Percentiles rank a stretch among this genome's conserved stretches.
Evolutionary conservation across 78 protist genomes (phyloP).

Genomic region (Isochrysis galbana): DNA sequence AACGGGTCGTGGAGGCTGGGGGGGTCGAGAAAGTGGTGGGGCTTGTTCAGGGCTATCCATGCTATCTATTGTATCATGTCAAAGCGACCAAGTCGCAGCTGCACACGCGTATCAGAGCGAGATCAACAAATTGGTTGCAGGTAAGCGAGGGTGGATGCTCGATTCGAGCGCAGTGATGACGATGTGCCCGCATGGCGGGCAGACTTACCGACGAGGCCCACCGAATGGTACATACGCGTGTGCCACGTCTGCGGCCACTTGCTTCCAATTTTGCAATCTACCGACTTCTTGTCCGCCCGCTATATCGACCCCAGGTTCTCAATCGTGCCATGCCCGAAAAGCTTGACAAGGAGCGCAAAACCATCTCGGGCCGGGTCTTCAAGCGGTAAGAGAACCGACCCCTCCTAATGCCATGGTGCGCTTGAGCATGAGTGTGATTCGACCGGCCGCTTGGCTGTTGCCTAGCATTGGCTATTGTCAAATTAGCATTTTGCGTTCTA

Average conservation of each 20-base stretch:
- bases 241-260: too few relatives aligned
- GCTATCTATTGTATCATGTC: background rate
- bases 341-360: background rate
- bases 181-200: background rate
- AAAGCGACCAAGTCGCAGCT: background rate
- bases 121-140: background rate
- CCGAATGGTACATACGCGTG: background rate
- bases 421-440: too few relatives aligned
- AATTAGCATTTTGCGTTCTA: too few relatives aligned
- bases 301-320: slow-evolving; percentile 12
- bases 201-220: background rate
- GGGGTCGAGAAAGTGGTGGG: background rate
- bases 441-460: too few relatives aligned
- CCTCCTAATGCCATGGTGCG: too few relatives aligned
- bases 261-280: too few relatives aligned
- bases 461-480: too few relatives aligned
- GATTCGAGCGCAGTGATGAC: background rate
- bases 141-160: background rate
- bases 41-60: background rate
- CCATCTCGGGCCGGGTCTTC: background rate
- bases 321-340: slow-evolving; percentile 11
- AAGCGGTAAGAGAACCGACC: too few relatives aligned
- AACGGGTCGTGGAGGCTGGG: background rate
- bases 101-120: background rate
- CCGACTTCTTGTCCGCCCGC: too few relatives aligned